Evolutionary conservation across 2,329 filamentous ascomycete genomes (phyloP), one percentile per base, ranked within the genome.

Genomic region (Penicillium italicum): DNA sequence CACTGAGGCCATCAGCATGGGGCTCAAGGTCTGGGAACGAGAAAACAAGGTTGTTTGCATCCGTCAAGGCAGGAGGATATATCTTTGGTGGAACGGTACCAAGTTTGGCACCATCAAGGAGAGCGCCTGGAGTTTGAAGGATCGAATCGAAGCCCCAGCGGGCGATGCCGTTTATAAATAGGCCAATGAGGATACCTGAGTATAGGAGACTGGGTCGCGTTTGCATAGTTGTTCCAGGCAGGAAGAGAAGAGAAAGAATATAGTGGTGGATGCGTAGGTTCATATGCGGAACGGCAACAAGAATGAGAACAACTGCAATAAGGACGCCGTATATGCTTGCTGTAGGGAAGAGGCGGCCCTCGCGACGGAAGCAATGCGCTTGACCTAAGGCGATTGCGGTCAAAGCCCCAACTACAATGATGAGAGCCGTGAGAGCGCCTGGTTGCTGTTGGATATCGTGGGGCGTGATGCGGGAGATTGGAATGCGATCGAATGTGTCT

Each of bases 231-330:
- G 83, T 85, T 0, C 84, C 84, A 0, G 82, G 81, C 0, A 85
- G 72, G 3, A 86, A 75, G 3, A 86, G 71, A 0, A 86, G 74
- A 1, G 79, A 81, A 4, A 86, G 76, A 62, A 86, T 84, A 64
- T 86, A 86, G 63, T 86, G 83, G 62, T 86, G 83, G 55, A 86
- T 84, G n/a, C 83, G 79, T 20, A 86, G 74, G 57, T 81, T 82
- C 72, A 85, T 79, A 37, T 78, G 72, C 0, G 83, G 83, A 3
- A 85, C 72, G 1, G 79, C 73, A n/a, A 85, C 69, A 28, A 85
- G 72, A 26, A 76, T 62, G 0, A 82, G 62, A 1, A 84, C 64
- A 8, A 65, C 63, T 14, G 62, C 61, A 4, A 73, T 72, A 44
- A 83, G 71, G 34, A 80, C 64, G 22, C 69, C 77, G 68, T 46